These are phyloP conservation scores for Kwoniella shivajii DNA, from an alignment of 1,284 basidiomycete genomes.

Conservation along the genomic window DNA sequence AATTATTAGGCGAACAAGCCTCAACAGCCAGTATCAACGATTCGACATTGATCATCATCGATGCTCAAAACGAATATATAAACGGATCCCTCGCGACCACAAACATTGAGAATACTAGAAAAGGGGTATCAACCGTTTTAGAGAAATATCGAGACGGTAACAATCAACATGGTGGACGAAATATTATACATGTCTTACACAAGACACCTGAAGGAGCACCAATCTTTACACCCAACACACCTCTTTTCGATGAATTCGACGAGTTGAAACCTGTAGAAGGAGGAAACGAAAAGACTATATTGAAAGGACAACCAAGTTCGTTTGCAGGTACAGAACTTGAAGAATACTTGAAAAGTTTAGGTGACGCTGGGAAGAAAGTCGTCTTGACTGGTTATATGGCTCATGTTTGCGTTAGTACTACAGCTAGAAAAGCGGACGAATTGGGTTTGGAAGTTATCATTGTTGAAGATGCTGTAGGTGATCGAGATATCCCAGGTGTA, in stretches of 20 bases:
- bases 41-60: too few species aligned
- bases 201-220: constrained; percentile 27
- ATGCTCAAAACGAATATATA: too few species aligned
- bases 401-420: constrained; percentile 35
- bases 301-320: constrained; percentile 28
- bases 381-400: constrained; percentile 35
- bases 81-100: constrained; percentile 24
- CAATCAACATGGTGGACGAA: background rate
- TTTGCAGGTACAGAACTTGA: constrained; percentile 33
- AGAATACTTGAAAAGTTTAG: constrained; percentile 16
- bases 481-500: constrained; percentile 34
- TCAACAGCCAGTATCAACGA: too few species aligned
- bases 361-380: constrained; percentile 20
- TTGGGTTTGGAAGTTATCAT: constrained; percentile 29
- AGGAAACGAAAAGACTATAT: constrained; percentile 21
- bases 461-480: constrained; percentile 30
- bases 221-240: constrained; percentile 33
- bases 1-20: too few species aligned
- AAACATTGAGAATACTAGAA: constrained; percentile 24
- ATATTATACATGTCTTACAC: constrained; percentile 32
- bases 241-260: constrained; percentile 28
- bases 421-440: constrained; percentile 31
- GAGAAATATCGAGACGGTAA: constrained; percentile 23
- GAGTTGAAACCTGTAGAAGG: constrained; percentile 17
- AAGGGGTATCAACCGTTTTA: constrained; percentile 21